Base-by-base conservation (phyloP, 495 filamentous ascomycete species). In the Neurospora cerealis region DNA sequence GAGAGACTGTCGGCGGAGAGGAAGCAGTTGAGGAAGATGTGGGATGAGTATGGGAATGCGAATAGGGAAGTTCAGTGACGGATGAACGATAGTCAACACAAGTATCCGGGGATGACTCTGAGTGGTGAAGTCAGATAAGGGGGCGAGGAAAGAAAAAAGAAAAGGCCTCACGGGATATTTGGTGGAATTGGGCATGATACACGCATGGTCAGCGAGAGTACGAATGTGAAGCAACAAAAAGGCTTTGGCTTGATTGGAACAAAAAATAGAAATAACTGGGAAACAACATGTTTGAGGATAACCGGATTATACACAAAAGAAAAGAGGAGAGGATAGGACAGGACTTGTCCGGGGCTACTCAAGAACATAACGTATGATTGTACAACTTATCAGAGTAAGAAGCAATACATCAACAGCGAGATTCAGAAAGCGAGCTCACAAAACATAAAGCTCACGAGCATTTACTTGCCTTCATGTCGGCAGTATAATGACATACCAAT, bases 1-100 rank as follows among this genome's bases (percentile, higher is more conserved):
- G 21, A n/a, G 41, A 40, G 75, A 39, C 62, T 77, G 41, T 28
- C 71, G 48, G 73, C 73, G 38, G 75, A 78, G 62, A 38, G 60
- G 70, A 44, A 60, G 46, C 75, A 75, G 72, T 48, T 78, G 62
- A 71, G 46, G 24, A 8, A 38, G 36, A 11, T 42, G 70, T 75
- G 74, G 74, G 70, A 70, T 42, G 69, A 41, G 54, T 66, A 66
- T 66, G 54, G 28, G 7, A 66, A 66, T 66, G 54, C 28, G 15
- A 34, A 9, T 34, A 34, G 54, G 28, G 32, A 34, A 36, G 24
- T 3, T 15, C 13, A 17, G 13, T 39, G 24, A 28, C 1, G 24
- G 2, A 28, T 28, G 24, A 28, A 28, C 24, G 24, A 28, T 28
- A 28, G 24, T 28, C 0, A 28, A 28, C 24, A 28, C 24, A 28